Conservation (phyloP, 2,329 filamentous ascomycete species). For the Trichophyton simii region DNA sequence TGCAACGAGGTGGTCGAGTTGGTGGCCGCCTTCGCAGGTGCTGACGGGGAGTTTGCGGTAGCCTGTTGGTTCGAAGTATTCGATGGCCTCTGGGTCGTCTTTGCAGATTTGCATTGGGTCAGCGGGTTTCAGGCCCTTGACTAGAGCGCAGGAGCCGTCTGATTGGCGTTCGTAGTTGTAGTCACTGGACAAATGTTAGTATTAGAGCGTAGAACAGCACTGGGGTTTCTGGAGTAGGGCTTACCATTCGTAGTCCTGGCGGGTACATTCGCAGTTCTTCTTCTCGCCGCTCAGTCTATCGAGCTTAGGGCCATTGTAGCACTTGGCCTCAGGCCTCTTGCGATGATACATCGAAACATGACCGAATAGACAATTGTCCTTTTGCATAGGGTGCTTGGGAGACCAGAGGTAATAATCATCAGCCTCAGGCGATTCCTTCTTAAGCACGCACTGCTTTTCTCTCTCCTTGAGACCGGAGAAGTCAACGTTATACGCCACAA, state of each 20-base stretch:
- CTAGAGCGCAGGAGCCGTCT: constrained; percentile 65
- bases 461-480: constrained; percentile 68
- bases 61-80: constrained; percentile 75
- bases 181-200: constrained; percentile 44
- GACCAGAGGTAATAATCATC: constrained; percentile 75
- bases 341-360: constrained; percentile 81
- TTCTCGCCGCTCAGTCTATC: constrained; percentile 56
- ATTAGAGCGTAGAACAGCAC: not conserved
- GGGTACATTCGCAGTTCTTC: constrained; percentile 68
- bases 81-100: constrained; percentile 52
- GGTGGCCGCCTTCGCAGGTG: constrained; percentile 65
- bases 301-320: constrained; percentile 68
- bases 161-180: constrained; percentile 80
- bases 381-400: constrained; percentile 66
- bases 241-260: constrained; percentile 86
- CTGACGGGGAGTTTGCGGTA: constrained; percentile 84
- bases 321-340: constrained; percentile 66
- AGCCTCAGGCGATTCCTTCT: constrained; percentile 47
- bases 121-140: constrained; percentile 56
- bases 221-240: constrained; percentile 17
- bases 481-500: constrained; percentile 73
- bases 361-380: constrained; percentile 79
- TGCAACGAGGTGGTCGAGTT: constrained; percentile 56
- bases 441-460: constrained; percentile 50
- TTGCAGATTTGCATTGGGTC: constrained; percentile 48